Evolutionary conservation across 139 green algal species (phyloP).

Genomic region (Coelastrella sp.): DNA sequence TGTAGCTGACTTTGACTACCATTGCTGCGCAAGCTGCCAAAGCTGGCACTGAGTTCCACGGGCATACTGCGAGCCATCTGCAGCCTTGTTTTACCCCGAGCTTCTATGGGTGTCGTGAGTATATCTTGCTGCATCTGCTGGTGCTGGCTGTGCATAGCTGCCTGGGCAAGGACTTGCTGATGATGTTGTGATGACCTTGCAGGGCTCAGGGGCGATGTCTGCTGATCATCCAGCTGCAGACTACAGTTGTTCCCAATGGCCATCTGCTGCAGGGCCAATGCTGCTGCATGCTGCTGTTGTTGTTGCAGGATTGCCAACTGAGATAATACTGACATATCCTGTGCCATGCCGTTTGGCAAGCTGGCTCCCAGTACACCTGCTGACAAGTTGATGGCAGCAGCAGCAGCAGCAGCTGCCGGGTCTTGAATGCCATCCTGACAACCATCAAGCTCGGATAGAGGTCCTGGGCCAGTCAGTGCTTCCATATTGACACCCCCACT

Average conservation of each 20-base stretch:
- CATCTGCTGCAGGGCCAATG: constrained; percentile 20
- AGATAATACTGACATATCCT: neutral
- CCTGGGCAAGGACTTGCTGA: constrained; percentile 4
- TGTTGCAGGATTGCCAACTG: constrained; percentile 23
- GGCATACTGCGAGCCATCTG: constrained; percentile 13
- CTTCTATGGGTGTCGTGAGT: neutral
- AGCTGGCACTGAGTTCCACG: neutral
- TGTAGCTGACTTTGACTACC: neutral
- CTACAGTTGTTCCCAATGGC: neutral
- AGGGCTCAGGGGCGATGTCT: neutral
- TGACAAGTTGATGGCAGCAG: constrained; percentile 4
- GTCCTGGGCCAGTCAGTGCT: too few relatives aligned
- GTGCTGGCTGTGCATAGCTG: constrained; percentile 20
- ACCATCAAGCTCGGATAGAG: too few relatives aligned
- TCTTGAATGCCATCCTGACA: neutral
- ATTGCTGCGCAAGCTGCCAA: neutral
- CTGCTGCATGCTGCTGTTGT: constrained; percentile 29
- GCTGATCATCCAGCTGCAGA: neutral
- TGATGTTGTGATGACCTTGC: constrained; percentile 10
- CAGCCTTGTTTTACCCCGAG: neutral
- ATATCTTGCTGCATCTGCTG: constrained; percentile 34
- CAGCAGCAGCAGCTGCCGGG: neutral
- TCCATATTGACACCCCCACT: too few relatives aligned
- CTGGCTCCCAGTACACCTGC: neutral
- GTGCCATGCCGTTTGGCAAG: neutral